These are phyloP conservation scores for Talaromyces pinophilus DNA, from an alignment of 2,329 filamentous ascomycete genomes.

Conservation along the genomic window DNA sequence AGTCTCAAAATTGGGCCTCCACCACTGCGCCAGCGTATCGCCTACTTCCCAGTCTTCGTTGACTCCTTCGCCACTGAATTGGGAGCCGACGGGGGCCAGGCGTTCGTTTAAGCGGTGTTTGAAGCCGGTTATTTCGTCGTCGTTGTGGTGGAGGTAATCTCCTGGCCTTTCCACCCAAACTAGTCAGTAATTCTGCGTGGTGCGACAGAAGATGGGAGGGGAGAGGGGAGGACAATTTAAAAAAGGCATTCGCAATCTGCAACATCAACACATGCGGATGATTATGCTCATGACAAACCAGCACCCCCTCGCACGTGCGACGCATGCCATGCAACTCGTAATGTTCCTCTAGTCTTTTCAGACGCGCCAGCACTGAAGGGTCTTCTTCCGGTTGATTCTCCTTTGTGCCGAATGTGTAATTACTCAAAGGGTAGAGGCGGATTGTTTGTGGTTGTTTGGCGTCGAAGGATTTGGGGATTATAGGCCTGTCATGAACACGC, in stretches of 20 bases:
- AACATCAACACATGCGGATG: conserved; percentile 98
- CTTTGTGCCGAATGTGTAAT: conserved; percentile 99
- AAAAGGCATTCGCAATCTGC: conserved; percentile 98
- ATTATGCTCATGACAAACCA: conserved; percentile 98
- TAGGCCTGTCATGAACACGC: conserved; percentile 54
- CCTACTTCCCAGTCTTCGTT: conserved; percentile 93
- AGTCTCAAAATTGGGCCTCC: conserved; percentile 97
- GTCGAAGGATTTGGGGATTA: conserved; percentile 80
- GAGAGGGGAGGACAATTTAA: conserved; percentile 76
- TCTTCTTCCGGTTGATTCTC: conserved; percentile 98
- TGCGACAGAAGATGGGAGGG: conserved; percentile 27
- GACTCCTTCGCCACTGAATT: conserved; percentile 78
- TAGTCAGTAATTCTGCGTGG: too few species aligned
- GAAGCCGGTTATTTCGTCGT: conserved; percentile 94
- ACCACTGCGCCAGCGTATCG: conserved; percentile 96
- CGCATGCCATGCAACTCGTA: conserved; percentile 93
- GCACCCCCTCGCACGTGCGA: conserved; percentile 91
- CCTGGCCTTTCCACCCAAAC: conserved; percentile 61
- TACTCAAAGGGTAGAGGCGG: conserved; percentile 89
- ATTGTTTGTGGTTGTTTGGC: conserved; percentile 87
- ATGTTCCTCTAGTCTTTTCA: conserved; percentile 95
- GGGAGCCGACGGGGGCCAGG: conserved; percentile 84
- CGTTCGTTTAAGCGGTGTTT: conserved; percentile 89
- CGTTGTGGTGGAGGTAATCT: conserved; percentile 83
- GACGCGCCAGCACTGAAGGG: conserved; percentile 85